Evolutionary conservation across 495 filamentous ascomycete species (phyloP).

Genomic region (Rusavskia elegans): DNA sequence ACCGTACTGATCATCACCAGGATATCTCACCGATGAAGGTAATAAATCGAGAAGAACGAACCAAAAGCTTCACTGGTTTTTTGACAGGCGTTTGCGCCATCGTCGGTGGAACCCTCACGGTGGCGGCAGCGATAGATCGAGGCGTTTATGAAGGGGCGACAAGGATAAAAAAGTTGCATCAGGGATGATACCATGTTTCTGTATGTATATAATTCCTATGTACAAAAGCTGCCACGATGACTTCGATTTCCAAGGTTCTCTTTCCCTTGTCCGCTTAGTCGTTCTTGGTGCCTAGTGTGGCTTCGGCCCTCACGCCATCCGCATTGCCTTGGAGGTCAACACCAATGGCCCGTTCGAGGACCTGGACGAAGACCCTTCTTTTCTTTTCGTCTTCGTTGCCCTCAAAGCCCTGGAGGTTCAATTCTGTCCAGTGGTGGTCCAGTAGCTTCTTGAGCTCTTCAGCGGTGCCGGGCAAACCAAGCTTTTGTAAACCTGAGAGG

Average conservation of each 20-base stretch:
- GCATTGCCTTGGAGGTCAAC: slow-evolving; percentile 11
- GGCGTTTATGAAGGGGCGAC: slow-evolving; percentile 78
- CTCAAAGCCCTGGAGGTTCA: slow-evolving; percentile 9
- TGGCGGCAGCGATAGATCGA: slow-evolving; percentile 85
- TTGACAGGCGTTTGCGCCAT: slow-evolving; percentile 87
- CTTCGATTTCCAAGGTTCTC: no score
- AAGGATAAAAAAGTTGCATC: slow-evolving; percentile 65
- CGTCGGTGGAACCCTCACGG: slow-evolving; percentile 87
- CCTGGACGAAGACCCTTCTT: slow-evolving; percentile 9
- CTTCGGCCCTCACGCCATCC: slow-evolving; percentile 4
- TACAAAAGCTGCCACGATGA: background rate
- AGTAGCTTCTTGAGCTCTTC: slow-evolving; percentile 14
- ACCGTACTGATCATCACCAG: slow-evolving; percentile 21
- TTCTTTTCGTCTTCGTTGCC: slow-evolving; percentile 7
- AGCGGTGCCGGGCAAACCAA: slow-evolving; percentile 14
- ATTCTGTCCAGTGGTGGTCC: slow-evolving; percentile 14
- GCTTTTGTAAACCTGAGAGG: slow-evolving; percentile 7
- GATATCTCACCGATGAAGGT: slow-evolving; percentile 99
- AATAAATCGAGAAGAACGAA: slow-evolving; percentile 81
- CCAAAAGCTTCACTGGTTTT: slow-evolving; percentile 80
- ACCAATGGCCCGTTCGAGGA: slow-evolving; percentile 10
- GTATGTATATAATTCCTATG: background rate
- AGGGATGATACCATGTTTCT: slow-evolving; percentile 10
- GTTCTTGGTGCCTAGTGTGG: background rate
- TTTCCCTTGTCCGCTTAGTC: no score